phyloP scores from a whole-genome alignment of 1,284 basidiomycete genomes.

The Psilocybe mexicana region DNA sequence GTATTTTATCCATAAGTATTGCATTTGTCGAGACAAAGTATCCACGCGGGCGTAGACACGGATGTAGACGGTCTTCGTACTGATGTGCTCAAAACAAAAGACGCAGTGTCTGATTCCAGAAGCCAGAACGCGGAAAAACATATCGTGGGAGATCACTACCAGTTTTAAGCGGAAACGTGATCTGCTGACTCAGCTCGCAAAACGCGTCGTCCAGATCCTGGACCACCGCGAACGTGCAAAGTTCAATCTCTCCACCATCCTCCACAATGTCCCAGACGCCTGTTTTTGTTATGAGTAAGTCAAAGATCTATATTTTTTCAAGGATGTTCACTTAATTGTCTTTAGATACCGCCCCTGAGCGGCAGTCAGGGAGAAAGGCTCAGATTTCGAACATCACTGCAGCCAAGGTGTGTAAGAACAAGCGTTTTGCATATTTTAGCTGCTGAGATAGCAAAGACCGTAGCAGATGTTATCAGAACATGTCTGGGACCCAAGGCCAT shows the following conservation, averaged over 20 bases:
- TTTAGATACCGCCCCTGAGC: constrained; percentile 88
- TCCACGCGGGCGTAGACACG: too few species aligned
- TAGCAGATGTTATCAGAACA: constrained; percentile 98
- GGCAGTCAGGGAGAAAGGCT: constrained; percentile 93
- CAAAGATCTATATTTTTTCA: neutral
- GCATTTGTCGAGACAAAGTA: too few species aligned
- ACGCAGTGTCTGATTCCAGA: too few species aligned
- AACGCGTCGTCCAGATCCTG: neutral
- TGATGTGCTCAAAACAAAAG: too few species aligned
- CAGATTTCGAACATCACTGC: constrained; percentile 98
- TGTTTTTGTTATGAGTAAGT: constrained; percentile 16
- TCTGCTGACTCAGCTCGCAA: neutral
- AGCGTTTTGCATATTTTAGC: neutral
- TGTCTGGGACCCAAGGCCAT: constrained; percentile 98
- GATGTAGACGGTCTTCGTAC: too few species aligned
- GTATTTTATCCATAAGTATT: too few species aligned
- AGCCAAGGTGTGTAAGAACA: constrained; percentile 71
- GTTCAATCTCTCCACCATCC: neutral
- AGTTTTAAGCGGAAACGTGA: neutral
- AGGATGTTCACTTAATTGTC: neutral
- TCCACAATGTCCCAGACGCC: constrained; percentile 9
- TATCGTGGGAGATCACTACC: too few species aligned
- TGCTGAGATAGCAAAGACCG: constrained; percentile 59
- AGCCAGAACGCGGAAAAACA: too few species aligned
- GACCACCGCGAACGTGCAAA: neutral